Percentiles rank a stretch among this genome's conserved stretches.
These are phyloP conservation scores for Eutrema heterophyllum DNA, from an alignment of 345 rosid genomes.

Conservation along the genomic window DNA sequence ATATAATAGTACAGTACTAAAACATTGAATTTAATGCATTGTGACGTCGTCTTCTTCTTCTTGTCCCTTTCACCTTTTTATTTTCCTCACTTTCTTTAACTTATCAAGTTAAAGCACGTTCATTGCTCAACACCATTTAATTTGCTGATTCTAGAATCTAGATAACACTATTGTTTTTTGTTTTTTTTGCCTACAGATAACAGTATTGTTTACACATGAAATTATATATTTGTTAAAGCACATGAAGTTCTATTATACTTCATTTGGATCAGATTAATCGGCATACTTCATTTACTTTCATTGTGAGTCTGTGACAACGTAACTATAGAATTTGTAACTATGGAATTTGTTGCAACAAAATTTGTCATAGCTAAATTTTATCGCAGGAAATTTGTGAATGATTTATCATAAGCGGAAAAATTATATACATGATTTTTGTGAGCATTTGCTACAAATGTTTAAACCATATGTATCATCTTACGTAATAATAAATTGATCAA, in stretches of 20 bases:
- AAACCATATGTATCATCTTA: neutral
- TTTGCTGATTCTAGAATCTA: constrained; percentile 4
- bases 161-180: neutral
- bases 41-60: constrained; percentile 22
- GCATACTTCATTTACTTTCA: neutral
- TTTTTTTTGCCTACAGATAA: neutral
- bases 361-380: neutral
- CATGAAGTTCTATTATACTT: neutral
- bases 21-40: constrained; percentile 25
- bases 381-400: neutral
- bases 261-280: neutral
- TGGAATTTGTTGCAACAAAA: neutral
- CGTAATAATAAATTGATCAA: neutral
- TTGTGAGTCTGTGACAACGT: no score
- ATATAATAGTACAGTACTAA: constrained; percentile 5
- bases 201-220: neutral
- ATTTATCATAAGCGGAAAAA: neutral
- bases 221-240: neutral
- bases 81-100: constrained; percentile 19
- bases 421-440: neutral
- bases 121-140: constrained; percentile 13
- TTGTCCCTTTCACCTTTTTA: constrained; percentile 20
- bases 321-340: neutral
- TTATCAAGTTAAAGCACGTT: constrained; percentile 22
- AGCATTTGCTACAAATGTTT: neutral